Evolutionary conservation across 345 rosid genomes (phyloP), one percentile per base, ranked within the genome.

Genomic region (Ceriops tagal): DNA sequence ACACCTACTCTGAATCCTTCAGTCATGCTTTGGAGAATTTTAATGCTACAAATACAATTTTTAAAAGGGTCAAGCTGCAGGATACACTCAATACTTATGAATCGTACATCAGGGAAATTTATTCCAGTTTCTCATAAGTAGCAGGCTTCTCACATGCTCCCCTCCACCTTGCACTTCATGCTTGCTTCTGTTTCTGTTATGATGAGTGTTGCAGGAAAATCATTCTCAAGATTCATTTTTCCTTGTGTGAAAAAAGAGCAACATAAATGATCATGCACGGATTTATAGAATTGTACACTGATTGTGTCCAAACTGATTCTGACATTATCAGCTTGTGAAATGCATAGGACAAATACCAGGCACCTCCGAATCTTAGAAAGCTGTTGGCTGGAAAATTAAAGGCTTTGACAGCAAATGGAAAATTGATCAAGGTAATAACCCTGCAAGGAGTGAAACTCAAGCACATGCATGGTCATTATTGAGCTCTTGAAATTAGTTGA

Each of bases 311-410:
- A 53, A 66, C 28, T 67, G 58, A 27, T 69, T 57, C 52, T 69
- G 56, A 67, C 64, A 47, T 70, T 24, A 58, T 70, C n/a, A 39
- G 18, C 37, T 71, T 75, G 72, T 55, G 26, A 69, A 61, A 66
- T 77, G 24, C 80, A 65, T 84, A 93, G 98, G 96, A 89, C 56
- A 86, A 91, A 76, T 84, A 86, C 79, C 72, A 64, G 75, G 82
- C 89, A 35, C 88, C 91, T n/a, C 74, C 84, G 39, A 90, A 85
- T 84, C 87, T 95, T 79, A 89, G 80, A 80, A 95, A 88, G 84
- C 80, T 87, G 30, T 73, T 95, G 80, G 87, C 93, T 34, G 84
- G 84, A 69, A 90, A 91, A 73, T 61, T 95, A 74, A 95, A 87
- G 87, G 78, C 70, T 79, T 76, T 95, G 83, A 75, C 86, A 10